Percentiles rank a stretch among this genome's conserved stretches.
phyloP scores from a whole-genome alignment of 2,329 filamentous ascomycete species.

The Ceratocystis diversiconidia region DNA sequence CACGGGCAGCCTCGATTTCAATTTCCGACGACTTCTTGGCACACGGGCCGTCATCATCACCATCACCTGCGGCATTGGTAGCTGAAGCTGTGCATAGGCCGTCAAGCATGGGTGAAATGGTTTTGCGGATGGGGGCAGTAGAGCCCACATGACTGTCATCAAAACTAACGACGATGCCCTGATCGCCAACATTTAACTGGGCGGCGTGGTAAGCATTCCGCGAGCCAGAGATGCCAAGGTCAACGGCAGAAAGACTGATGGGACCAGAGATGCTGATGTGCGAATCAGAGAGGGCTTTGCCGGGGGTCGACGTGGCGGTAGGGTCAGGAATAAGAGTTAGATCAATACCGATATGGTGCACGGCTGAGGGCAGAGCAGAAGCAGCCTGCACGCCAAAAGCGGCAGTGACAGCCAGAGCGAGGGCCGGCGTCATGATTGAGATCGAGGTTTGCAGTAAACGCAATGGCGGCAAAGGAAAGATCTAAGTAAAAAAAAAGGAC shows the following conservation, averaged over 20 bases:
- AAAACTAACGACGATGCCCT: conserved; percentile 11
- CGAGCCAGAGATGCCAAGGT: conserved; percentile 14
- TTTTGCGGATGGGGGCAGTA: conserved; percentile 10
- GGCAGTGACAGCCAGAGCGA: conserved; percentile 9
- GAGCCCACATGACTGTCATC: background rate
- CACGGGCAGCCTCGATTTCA: conserved; percentile 10
- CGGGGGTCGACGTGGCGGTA: background rate
- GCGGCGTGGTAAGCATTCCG: conserved; percentile 11
- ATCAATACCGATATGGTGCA: conserved; percentile 15
- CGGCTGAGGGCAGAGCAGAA: conserved; percentile 4
- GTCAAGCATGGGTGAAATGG: conserved; percentile 13
- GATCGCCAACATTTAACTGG: conserved; percentile 13
- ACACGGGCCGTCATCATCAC: background rate
- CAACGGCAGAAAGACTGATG: conserved; percentile 12
- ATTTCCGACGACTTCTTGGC: conserved; percentile 15
- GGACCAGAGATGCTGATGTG: conserved; percentile 12
- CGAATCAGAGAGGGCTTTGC: background rate
- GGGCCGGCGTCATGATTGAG: conserved; percentile 10
- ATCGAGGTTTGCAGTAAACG: background rate
- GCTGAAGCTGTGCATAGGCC: conserved; percentile 9
- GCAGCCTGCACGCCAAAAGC: conserved; percentile 9
- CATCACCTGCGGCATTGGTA: background rate
- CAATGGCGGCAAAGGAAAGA: background rate
- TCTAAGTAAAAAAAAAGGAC: background rate
- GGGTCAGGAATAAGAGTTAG: conserved; percentile 13